Percentiles rank a stretch among this genome's conserved stretches.
phyloP scores from a whole-genome alignment of 2,329 filamentous ascomycete genomes.

The Phialocephala subalpina region DNA sequence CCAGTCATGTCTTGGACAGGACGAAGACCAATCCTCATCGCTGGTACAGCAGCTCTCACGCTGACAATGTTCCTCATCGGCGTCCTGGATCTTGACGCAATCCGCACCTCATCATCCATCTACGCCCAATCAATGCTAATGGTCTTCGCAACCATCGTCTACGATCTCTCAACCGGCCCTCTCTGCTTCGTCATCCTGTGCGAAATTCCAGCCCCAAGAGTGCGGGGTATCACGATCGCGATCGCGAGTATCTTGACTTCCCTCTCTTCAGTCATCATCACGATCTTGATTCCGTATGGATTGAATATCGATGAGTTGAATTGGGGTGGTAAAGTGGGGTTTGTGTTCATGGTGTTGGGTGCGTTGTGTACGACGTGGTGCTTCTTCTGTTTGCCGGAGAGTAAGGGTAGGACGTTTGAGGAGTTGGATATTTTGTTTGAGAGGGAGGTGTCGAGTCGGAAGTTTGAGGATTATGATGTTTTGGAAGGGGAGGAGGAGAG shows the following conservation, averaged over 20 bases:
- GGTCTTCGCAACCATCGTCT: slow-evolving; percentile 46
- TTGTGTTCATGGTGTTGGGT: slow-evolving; percentile 28
- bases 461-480: slow-evolving; percentile 12
- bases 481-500: not conserved
- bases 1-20: slow-evolving; percentile 12
- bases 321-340: slow-evolving; percentile 29
- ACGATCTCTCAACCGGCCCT: slow-evolving; percentile 60
- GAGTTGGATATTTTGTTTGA: slow-evolving; percentile 24
- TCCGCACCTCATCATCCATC: not conserved
- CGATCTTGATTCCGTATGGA: slow-evolving; percentile 18
- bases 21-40: slow-evolving; percentile 11
- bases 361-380: slow-evolving; percentile 10
- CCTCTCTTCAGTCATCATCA: not conserved
- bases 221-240: slow-evolving; percentile 38
- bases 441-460: slow-evolving; percentile 11
- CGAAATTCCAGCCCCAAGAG: slow-evolving; percentile 21
- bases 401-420: slow-evolving; percentile 21
- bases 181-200: slow-evolving; percentile 43
- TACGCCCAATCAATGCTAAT: slow-evolving; percentile 9
- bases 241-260: slow-evolving; percentile 9
- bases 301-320: slow-evolving; percentile 42
- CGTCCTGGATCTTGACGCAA: slow-evolving; percentile 4
- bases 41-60: slow-evolving; percentile 4
- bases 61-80: slow-evolving; percentile 10
- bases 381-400: slow-evolving; percentile 22